Conservation (phyloP, 805 yeast genomes). For the Komagataella ulmi region DNA sequence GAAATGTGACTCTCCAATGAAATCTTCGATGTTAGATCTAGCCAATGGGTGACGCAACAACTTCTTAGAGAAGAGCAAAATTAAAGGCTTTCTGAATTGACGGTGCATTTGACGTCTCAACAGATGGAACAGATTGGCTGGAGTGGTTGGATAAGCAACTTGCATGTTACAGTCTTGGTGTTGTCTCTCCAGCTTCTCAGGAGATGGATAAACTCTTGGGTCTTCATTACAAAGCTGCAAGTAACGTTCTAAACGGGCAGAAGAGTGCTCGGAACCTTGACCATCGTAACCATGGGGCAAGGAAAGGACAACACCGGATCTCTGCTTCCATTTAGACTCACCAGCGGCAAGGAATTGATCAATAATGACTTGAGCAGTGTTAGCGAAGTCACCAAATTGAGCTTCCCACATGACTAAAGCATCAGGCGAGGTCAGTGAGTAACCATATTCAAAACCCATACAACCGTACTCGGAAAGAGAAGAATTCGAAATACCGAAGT, state of each 20-base stretch:
- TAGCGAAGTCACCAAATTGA: constrained; percentile 99
- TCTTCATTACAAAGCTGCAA: constrained; percentile 94
- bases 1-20: constrained; percentile 86
- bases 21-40: constrained; percentile 69
- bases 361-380: constrained; percentile 94
- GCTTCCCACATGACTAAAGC: constrained; percentile 98
- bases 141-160: constrained; percentile 96
- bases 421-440: constrained; percentile 94
- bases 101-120: constrained; percentile 99
- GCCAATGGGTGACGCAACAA: constrained; percentile 97
- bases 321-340: constrained; percentile 97
- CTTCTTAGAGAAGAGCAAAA: constrained; percentile 81
- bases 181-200: constrained; percentile 84
- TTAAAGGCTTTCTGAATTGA: constrained; percentile 91
- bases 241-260: constrained; percentile 95
- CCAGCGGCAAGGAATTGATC: constrained; percentile 97
- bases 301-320: constrained; percentile 90
- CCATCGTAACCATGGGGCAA: constrained; percentile 99
- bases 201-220: constrained; percentile 84
- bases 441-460: constrained; percentile 98
- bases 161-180: constrained; percentile 99
- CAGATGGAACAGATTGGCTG: constrained; percentile 91
- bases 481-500: constrained; percentile 82
- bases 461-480: constrained; percentile 98
- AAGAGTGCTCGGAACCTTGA: constrained; percentile 99